Base-by-base conservation (phyloP, 1,139 yeast genomes). In the Candida pseudoviswanathii region DNA sequence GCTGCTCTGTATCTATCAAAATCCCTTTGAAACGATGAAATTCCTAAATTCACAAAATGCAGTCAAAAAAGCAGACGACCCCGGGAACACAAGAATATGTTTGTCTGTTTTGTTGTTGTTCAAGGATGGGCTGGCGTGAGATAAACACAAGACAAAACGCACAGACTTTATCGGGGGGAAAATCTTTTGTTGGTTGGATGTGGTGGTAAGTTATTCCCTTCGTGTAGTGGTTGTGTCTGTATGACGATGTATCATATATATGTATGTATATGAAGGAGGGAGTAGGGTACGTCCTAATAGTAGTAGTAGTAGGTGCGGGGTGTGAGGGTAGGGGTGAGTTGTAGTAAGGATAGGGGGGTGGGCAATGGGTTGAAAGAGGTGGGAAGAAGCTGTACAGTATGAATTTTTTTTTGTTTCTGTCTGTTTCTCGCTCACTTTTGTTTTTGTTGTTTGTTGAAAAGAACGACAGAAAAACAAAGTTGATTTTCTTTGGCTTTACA, bases 401-500 rank as follows among this genome's bases (percentile, higher is more conserved):
- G 30, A 27, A 27, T 34, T 34, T 34, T 16, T 34, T 34, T 16
- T 34, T 8, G 11, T 31, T 16, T 34, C 8, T 34, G 9, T 34
- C 21, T 16, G 30, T 27, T 27, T 27, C 30, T 27, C 30, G 36
- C 36, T 10, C 36, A 10, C 11, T 27, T 27, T 27, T 27, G 9
- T 27, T 27, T 27, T 27, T 27, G 9, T 27, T 27, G 6, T 27
- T 27, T 16, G 16, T 16, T 16, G 16, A 16, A 16, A 16, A 16
- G 16, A 16, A 16, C 16, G 16, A 16, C 16, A 16, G 16, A 16
- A 16, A 16, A 16, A 16, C 16, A 16, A 16, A 16, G 16, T 16
- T 16, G 16, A 69, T 84, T 50, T 80, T 80, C 59, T 69, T 82
- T 49, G 66, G 79, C 16, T 16, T 16, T 16, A 16, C 16, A 16